Percentiles rank a stretch among this genome's conserved stretches.
Conservation (phyloP, 257 asterid species). For the Nicotiana tomentosiformis region DNA sequence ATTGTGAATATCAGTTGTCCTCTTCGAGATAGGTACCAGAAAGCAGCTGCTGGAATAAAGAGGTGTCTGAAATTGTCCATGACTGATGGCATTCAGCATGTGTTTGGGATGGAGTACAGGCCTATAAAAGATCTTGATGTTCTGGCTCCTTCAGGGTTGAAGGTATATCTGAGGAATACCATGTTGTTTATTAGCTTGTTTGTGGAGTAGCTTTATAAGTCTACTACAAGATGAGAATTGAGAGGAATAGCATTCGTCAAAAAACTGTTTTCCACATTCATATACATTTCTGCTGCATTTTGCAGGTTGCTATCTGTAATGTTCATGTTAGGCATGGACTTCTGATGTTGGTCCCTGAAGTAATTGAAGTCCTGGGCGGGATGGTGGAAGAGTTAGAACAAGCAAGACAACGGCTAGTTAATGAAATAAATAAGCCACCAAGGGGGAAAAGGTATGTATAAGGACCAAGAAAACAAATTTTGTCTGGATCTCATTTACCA, state of each 20-base stretch:
- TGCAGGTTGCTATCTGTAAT: slow-evolving; percentile 72
- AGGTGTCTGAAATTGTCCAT: slow-evolving; percentile 91
- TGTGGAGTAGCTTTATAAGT: background rate
- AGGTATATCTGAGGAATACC: slow-evolving; percentile 36
- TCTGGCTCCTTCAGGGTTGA: slow-evolving; percentile 72
- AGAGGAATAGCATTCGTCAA: background rate
- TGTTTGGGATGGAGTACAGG: slow-evolving; percentile 96
- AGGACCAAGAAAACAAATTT: background rate
- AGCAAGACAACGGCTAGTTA: slow-evolving; percentile 73
- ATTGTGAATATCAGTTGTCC: slow-evolving; percentile 78
- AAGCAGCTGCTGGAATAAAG: slow-evolving; percentile 63
- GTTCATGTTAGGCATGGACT: slow-evolving; percentile 80
- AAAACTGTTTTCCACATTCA: background rate
- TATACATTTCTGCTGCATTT: slow-evolving; percentile 8
- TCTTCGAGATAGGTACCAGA: slow-evolving; percentile 76
- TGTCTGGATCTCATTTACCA: background rate
- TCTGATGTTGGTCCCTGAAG: slow-evolving; percentile 92
- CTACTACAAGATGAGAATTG: background rate
- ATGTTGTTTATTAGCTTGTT: background rate
- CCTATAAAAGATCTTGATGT: slow-evolving; percentile 73
- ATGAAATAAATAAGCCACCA: slow-evolving; percentile 90
- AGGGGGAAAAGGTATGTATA: slow-evolving; percentile 71
- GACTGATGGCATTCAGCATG: slow-evolving; percentile 92
- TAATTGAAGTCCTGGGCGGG: slow-evolving; percentile 77
- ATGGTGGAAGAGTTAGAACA: slow-evolving; percentile 74